A percentile compares a stretch with the other conserved stretches of the same genome.
Evolutionary conservation across 305 asterid genomes (phyloP).

Genomic region (Fraxinus ornus): DNA sequence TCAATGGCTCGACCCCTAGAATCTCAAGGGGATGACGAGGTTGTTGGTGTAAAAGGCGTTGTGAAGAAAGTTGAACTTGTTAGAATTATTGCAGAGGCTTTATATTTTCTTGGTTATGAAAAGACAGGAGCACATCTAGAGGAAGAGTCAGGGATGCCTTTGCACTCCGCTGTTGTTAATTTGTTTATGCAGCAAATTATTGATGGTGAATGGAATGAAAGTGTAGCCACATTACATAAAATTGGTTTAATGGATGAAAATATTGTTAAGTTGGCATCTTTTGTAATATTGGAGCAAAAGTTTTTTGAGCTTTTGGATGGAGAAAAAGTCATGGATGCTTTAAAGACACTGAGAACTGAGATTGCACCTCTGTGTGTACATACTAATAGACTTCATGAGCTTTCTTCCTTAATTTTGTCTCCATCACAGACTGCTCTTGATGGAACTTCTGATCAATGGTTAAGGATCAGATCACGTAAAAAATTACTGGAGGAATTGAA

Average conservation of each 20-base stretch:
- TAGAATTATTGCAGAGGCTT: slow-evolving; percentile 35
- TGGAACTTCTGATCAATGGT: slow-evolving; percentile 7
- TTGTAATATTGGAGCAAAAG: slow-evolving; percentile 37
- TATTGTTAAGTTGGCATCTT: slow-evolving; percentile 26
- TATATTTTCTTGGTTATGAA: slow-evolving; percentile 37
- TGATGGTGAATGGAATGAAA: slow-evolving; percentile 37
- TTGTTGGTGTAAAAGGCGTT: slow-evolving; percentile 38
- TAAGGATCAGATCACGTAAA: slow-evolving; percentile 16
- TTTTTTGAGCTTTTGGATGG: slow-evolving; percentile 30
- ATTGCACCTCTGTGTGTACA: slow-evolving; percentile 32
- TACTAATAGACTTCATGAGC: slow-evolving; percentile 28
- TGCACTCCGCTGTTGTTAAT: slow-evolving; percentile 25
- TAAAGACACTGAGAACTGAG: slow-evolving; percentile 34
- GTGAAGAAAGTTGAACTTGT: slow-evolving; percentile 40
- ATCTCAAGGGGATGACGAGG: slow-evolving; percentile 31
- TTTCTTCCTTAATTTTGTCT: slow-evolving; percentile 28
- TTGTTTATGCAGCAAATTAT: slow-evolving; percentile 33
- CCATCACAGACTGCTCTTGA: slow-evolving; percentile 15
- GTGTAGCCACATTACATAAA: slow-evolving; percentile 31
- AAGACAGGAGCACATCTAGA: slow-evolving; percentile 34
- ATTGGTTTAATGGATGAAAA: slow-evolving; percentile 30
- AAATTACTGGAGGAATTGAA: slow-evolving; percentile 33
- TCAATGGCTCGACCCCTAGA: slow-evolving; percentile 24
- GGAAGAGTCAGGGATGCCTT: slow-evolving; percentile 37
- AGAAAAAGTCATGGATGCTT: slow-evolving; percentile 28